Percentiles rank a stretch among this genome's conserved stretches.
Evolutionary conservation across 2,329 filamentous ascomycete species (phyloP).

Genomic region (Aspergillus bombycis): DNA sequence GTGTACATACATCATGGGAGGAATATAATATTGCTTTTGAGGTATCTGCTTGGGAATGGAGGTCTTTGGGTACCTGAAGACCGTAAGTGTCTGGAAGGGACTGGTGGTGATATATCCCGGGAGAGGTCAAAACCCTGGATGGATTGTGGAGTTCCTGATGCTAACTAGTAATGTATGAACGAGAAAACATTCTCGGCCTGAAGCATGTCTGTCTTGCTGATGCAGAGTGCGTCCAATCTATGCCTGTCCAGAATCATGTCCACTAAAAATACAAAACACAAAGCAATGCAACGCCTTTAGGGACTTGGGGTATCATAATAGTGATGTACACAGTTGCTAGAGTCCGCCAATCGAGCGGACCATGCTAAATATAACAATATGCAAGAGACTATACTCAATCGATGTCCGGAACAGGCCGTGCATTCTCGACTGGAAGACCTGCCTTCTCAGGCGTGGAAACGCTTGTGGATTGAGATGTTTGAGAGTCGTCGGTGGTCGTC

Average conservation of each 20-base stretch:
- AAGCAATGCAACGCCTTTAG: slow-evolving; percentile 15
- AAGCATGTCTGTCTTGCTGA: background rate
- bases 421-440: slow-evolving; percentile 10
- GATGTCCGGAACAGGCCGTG: slow-evolving; percentile 12
- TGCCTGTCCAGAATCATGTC: background rate
- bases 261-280: background rate
- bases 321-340: slow-evolving; percentile 14
- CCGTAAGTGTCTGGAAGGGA: no score
- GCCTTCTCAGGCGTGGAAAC: slow-evolving; percentile 26
- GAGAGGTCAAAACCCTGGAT: background rate
- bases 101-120: no score
- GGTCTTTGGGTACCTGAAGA: no score
- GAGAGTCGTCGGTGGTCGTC: slow-evolving; percentile 28
- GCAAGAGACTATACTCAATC: slow-evolving; percentile 13
- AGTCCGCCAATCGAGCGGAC: background rate
- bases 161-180: background rate
- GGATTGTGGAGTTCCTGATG: background rate
- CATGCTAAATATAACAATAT: slow-evolving; percentile 7
- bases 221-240: background rate
- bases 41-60: background rate
- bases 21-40: background rate
- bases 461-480: slow-evolving; percentile 34
- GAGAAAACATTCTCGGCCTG: background rate
- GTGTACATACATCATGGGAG: background rate
- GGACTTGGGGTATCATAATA: slow-evolving; percentile 22